Conservation (phyloP, 202 grass and related monocot genomes). For the Schoenoplectus tabernaemontani region DNA sequence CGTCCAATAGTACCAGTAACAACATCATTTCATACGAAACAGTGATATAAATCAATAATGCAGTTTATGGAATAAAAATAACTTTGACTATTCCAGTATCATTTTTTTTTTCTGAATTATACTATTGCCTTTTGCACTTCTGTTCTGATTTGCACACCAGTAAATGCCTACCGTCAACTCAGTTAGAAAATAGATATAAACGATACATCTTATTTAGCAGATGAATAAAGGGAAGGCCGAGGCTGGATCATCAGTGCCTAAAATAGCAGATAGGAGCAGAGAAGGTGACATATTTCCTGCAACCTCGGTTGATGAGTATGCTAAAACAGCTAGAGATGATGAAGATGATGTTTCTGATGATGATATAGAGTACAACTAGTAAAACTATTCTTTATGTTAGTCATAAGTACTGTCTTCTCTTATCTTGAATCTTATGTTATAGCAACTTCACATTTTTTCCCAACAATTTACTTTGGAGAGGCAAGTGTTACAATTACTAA, state of each 20-base stretch:
- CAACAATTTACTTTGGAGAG: neutral
- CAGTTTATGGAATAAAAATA: neutral
- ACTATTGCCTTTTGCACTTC: neutral
- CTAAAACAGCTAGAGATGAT: slow-evolving; percentile 39
- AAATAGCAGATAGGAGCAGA: slow-evolving; percentile 61
- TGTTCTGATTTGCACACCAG: neutral
- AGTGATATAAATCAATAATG: neutral
- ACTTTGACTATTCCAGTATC: neutral
- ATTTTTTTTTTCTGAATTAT: neutral
- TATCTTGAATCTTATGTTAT: neutral
- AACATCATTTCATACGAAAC: neutral
- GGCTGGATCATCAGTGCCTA: slow-evolving; percentile 35
- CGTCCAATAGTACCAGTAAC: neutral
- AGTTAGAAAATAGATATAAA: slow-evolving; percentile 9
- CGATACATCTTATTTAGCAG: slow-evolving; percentile 19
- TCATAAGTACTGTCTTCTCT: neutral
- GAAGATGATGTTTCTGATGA: slow-evolving; percentile 33
- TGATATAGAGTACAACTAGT: slow-evolving; percentile 25
- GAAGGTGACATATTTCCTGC: slow-evolving; percentile 63
- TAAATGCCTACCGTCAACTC: neutral
- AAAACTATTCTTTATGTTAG: neutral
- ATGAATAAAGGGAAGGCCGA: slow-evolving; percentile 58
- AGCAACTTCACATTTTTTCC: neutral
- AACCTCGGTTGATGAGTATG: slow-evolving; percentile 56
- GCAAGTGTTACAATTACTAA: neutral